phyloP scores from a whole-genome alignment of 345 rosid genomes.

The Sapria himalayana region DNA sequence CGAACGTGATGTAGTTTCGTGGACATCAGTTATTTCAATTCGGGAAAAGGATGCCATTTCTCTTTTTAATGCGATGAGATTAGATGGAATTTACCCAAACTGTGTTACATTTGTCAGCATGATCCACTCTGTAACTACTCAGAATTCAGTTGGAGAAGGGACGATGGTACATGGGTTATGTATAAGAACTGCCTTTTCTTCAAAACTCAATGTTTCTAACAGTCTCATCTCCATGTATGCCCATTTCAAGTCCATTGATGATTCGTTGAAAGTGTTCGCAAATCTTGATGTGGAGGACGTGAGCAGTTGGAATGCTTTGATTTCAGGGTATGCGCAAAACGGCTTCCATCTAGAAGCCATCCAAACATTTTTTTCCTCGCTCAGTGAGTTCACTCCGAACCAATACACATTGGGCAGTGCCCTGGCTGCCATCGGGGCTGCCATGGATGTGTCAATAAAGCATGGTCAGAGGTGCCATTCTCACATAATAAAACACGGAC shows the following conservation, averaged over 20 bases:
- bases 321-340: constrained; percentile 64
- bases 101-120: constrained; percentile 54
- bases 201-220: constrained; percentile 35
- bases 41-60: constrained; percentile 29
- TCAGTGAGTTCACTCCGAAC: constrained; percentile 31
- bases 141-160: constrained; percentile 31
- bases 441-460: constrained; percentile 52
- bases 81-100: constrained; percentile 52
- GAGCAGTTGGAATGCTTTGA: constrained; percentile 65
- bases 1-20: constrained; percentile 54
- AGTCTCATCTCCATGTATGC: constrained; percentile 81
- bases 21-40: constrained; percentile 67
- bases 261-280: constrained; percentile 34
- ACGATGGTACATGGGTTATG: constrained; percentile 41
- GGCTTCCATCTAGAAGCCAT: constrained; percentile 38
- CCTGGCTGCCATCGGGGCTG: constrained; percentile 58
- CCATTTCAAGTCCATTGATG: constrained; percentile 34
- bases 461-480: constrained; percentile 68
- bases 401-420: constrained; percentile 71
- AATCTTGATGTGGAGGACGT: constrained; percentile 33
- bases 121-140: constrained; percentile 28
- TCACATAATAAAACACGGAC: constrained; percentile 37
- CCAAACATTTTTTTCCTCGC: constrained; percentile 20
- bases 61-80: constrained; percentile 45
- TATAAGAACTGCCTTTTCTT: constrained; percentile 25